A percentile compares a stretch with the other conserved stretches of the same genome.
These are phyloP conservation scores for Phytophthora pini DNA, from an alignment of 352 stramenopile genomes.

Conservation along the genomic window DNA sequence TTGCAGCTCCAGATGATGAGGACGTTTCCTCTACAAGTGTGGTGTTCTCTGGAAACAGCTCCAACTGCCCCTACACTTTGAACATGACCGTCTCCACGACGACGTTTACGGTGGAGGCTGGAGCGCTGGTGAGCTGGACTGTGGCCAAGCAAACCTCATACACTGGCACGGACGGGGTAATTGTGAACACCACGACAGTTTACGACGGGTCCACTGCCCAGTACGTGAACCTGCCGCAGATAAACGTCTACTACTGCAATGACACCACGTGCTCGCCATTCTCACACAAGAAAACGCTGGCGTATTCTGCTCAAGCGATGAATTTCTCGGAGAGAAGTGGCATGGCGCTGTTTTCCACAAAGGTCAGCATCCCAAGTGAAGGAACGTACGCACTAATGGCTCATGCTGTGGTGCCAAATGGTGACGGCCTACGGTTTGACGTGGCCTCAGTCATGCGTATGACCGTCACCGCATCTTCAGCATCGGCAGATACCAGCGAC, in stretches of 20 bases:
- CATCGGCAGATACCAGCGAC: constrained; percentile 14
- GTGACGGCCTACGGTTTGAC: constrained; percentile 51
- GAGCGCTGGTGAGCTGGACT: constrained; percentile 35
- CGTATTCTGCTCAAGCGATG: constrained; percentile 34
- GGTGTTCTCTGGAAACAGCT: constrained; percentile 36
- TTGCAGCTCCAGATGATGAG: constrained; percentile 30
- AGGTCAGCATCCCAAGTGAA: constrained; percentile 41
- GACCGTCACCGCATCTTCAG: constrained; percentile 27
- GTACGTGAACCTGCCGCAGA: constrained; percentile 47
- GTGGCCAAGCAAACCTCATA: constrained; percentile 36
- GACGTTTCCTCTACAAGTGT: constrained; percentile 40
- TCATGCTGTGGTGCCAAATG: constrained; percentile 52
- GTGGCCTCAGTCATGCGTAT: constrained; percentile 47
- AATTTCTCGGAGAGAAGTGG: constrained; percentile 41
- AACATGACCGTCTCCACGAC: constrained; percentile 37
- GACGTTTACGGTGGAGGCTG: constrained; percentile 29
- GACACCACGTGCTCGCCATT: constrained; percentile 56
- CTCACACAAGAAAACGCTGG: constrained; percentile 37
- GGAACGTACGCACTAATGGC: constrained; percentile 61
- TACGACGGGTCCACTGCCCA: constrained; percentile 37
- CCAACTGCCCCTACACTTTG: constrained; percentile 55
- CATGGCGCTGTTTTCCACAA: constrained; percentile 26
- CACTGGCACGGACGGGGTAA: constrained; percentile 1
- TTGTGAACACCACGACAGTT: constrained; percentile 43
- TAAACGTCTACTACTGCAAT: constrained; percentile 57